These are phyloP conservation scores for Skeletonema grethae DNA, from an alignment of 108 stramenopile genomes.

Conservation along the genomic window DNA sequence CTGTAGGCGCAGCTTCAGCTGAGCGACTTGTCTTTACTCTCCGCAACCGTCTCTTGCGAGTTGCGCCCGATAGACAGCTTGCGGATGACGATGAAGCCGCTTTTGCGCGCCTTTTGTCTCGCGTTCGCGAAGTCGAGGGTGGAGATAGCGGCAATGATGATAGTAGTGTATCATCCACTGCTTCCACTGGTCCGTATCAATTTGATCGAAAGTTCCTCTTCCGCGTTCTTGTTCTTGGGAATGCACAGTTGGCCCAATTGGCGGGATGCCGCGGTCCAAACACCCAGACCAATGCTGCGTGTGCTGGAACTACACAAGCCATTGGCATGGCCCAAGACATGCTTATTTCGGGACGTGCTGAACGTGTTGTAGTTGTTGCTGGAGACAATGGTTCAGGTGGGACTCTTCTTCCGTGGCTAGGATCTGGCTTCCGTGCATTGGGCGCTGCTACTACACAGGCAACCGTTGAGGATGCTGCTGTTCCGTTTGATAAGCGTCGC, in stretches of 20 bases:
- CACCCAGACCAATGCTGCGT: constrained; percentile 97
- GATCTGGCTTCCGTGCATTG: constrained; percentile 91
- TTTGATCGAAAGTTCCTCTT: constrained; percentile 99
- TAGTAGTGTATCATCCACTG: constrained; percentile 40
- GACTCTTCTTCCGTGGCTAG: constrained; percentile 91
- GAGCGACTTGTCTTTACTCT: constrained; percentile 81
- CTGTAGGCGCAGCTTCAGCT: constrained; percentile 77
- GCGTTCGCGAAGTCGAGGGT: constrained; percentile 63
- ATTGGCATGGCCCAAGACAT: constrained; percentile 97
- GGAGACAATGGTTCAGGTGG: constrained; percentile 94
- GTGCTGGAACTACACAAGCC: constrained; percentile 96
- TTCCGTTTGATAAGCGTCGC: constrained; percentile 92
- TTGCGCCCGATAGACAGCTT: constrained; percentile 67
- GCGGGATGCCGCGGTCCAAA: constrained; percentile 95
- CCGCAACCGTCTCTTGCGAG: constrained; percentile 72
- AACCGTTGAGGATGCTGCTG: constrained; percentile 81
- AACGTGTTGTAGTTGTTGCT: constrained; percentile 93
- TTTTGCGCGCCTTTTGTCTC: constrained; percentile 74
- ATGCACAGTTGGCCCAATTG: constrained; percentile 96
- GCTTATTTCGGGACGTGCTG: constrained; percentile 90
- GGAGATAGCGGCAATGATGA: constrained; percentile 32
- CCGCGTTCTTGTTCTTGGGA: constrained; percentile 92
- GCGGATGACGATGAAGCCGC: constrained; percentile 86
- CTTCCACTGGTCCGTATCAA: constrained; percentile 66
- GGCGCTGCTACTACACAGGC: constrained; percentile 88